These are phyloP conservation scores for Erodium moschatum DNA, from an alignment of 441 rosid genomes.

Conservation along the genomic window DNA sequence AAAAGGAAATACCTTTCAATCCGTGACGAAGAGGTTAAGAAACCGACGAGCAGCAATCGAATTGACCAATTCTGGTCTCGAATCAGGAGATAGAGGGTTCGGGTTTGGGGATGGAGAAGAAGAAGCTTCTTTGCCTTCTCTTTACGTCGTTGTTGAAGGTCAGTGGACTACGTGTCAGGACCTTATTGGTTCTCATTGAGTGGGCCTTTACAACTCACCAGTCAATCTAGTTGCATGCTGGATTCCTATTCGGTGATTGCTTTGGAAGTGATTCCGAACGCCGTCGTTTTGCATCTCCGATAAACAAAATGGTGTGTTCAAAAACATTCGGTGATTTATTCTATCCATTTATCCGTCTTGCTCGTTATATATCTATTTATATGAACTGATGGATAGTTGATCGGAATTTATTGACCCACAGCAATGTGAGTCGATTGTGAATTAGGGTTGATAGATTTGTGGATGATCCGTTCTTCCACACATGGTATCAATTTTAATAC, in stretches of 20 bases:
- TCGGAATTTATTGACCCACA: no score
- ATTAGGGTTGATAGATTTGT: no score
- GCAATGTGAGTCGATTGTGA: no score
- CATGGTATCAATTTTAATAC: no score
- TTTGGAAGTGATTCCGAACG: no score
- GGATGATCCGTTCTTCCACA: no score
- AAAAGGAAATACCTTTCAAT: neutral
- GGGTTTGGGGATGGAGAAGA: neutral
- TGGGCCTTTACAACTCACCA: constrained; percentile 2
- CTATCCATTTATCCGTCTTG: no score
- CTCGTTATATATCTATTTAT: no score
- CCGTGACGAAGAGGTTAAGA: neutral
- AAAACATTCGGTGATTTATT: no score
- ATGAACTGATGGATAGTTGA: no score
- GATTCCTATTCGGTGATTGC: neutral
- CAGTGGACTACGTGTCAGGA: neutral
- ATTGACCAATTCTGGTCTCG: neutral
- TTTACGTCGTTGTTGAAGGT: constrained; percentile 3
- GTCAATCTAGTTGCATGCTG: neutral
- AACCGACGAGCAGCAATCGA: neutral
- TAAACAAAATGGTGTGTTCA: no score
- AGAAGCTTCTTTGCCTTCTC: neutral
- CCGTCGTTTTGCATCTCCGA: no score
- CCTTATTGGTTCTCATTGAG: neutral
- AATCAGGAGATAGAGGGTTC: neutral